phyloP scores from a whole-genome alignment of 371 early-diverging fungal genomes.

The Capillidium heterosporum region DNA sequence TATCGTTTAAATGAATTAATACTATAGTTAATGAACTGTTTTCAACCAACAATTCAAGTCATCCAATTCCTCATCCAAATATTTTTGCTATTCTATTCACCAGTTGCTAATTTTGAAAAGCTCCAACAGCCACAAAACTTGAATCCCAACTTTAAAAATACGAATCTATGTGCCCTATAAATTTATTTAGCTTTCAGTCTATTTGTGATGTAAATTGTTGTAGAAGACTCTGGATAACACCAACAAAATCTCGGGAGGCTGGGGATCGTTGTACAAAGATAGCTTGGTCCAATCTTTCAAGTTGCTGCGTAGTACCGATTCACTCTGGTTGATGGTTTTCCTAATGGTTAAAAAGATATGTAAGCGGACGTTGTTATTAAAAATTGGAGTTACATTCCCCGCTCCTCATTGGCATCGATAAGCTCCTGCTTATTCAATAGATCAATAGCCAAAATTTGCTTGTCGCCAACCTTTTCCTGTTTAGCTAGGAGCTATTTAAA shows the following conservation, averaged over 20 bases:
- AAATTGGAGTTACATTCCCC: constrained; percentile 28
- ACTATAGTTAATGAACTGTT: too few relatives aligned
- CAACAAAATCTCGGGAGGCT: neutral
- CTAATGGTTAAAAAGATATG: neutral
- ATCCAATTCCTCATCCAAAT: too few relatives aligned
- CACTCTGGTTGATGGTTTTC: neutral
- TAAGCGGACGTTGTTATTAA: neutral
- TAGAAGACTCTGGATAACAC: neutral
- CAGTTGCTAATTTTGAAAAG: too few relatives aligned
- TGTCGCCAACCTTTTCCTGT: constrained; percentile 13
- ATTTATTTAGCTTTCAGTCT: too few relatives aligned
- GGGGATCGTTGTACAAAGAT: neutral
- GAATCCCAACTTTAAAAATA: too few relatives aligned
- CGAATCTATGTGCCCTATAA: too few relatives aligned
- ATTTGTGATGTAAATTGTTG: neutral
- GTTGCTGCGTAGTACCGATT: neutral
- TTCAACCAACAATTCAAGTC: too few relatives aligned
- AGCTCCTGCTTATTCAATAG: constrained; percentile 19
- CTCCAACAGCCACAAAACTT: too few relatives aligned
- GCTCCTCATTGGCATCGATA: constrained; percentile 33
- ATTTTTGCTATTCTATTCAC: too few relatives aligned
- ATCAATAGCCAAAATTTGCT: constrained; percentile 11
- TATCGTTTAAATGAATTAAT: too few relatives aligned
- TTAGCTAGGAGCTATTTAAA: constrained; percentile 18
- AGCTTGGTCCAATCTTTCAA: neutral